Evolutionary conservation across 352 stramenopile species (phyloP), one percentile per base, ranked within the genome.

Genomic region (Phytopythium sindhum): DNA sequence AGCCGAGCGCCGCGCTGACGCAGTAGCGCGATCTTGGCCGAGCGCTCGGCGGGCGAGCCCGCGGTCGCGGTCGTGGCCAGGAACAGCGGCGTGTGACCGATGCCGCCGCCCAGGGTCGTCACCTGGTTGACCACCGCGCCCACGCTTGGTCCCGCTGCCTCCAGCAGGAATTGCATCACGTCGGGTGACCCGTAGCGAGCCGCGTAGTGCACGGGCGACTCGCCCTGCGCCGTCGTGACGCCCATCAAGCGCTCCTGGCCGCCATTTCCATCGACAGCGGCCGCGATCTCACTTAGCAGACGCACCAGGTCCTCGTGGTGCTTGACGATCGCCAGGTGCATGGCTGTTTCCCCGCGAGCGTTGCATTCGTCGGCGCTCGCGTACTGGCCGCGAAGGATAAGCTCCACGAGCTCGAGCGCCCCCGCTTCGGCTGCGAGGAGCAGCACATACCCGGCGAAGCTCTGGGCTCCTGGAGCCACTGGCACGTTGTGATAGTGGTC

Each of bases 321-420:
- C 65, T 75, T 68, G 41, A 73, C 60, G 15, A 78, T 71, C 6
- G 65, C 71, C 53, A 78, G 29, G n/a, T 78, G 71, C 45, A 78
- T 53, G 24, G 66, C 65, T 6, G 72, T 70, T 57, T 75, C 68
- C 23, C 68, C 71, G n/a, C 65, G 68, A 14, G 61, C 68, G 51
- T 78, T 78, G 17, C 63, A 45, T 21, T 73, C 56, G 39, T 70
- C 66, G 41, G 73, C 51, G 51, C 52, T 73, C 26, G 65, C 67
- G 62, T 70, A 73, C 33, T 68, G 64, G 14, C 62, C 62, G 9
- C 69, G 62, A 21, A 71, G 10, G 28, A 76, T 60, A 62, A 73
- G 70, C 1, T 60, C 61, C 23, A 78, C 72, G 24, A 73, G 31
- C 21, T 70, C 60, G 10, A 71, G 35, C 2, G 68, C 65, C 17